Evolutionary conservation across 2,329 filamentous ascomycete species (phyloP), one percentile per base, ranked within the genome.

Genomic region (Cordyceps sp.): DNA sequence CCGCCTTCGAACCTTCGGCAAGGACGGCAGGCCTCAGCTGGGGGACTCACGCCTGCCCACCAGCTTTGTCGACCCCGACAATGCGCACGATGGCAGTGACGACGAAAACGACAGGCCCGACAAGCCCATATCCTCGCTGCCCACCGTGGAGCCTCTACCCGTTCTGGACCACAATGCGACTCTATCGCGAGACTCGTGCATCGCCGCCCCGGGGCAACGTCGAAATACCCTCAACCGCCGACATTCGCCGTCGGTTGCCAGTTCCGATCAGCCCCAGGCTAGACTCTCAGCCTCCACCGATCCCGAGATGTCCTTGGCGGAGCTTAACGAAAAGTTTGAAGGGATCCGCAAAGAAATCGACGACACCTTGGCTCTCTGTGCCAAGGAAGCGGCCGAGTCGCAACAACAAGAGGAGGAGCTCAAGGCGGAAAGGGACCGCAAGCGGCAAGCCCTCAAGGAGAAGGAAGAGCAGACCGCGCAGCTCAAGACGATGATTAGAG

Each of bases 381-480:
- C 65, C 14, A 79, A 72, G 33, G 81, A 86, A 39, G 74, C 82
- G 34, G 71, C 73, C 24, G 81, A 88, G 32, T 73, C 73, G 36
- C 71, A 70, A 40, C 60, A 65, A n/a, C 57, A 70, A 32, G 58
- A 82, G 40, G 68, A 73, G 25, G 73, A 81, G 28, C 50, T 93
- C 21, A 72, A 77, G 33, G 74, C 74, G 36, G 83, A 93, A 45
- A 78, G 83, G 37, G 82, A 92, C 41, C 69, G 78, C 31, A 74
- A 93, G 50, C 77, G 70, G 45, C 76, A 78, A 38, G 67, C 76
- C 15, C 64, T 90, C 33, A 90, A 82, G 49, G 83, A 93, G 47
- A 93, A 92, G 52, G 88, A 96, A 41, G 84, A 92, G 45, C 80
- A 77, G 31, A 94, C 84, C 30, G 76, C 82, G 28, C 84, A 85